Conservation (phyloP, 305 asterid species). For the Solanum hybrid region DNA sequence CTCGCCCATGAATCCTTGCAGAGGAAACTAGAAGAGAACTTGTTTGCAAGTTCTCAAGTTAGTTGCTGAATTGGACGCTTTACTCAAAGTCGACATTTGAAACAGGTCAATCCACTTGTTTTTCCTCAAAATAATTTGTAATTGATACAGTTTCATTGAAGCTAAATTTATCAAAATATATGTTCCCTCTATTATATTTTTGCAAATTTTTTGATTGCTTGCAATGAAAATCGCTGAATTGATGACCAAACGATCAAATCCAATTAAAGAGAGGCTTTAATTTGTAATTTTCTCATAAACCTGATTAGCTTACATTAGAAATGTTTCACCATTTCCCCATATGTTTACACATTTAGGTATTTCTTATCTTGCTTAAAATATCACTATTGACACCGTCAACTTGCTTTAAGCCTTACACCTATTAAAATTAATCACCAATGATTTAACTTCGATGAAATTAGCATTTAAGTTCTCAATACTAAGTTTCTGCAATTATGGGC, state of each 20-base stretch:
- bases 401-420: not conserved
- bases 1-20: not conserved
- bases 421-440: not conserved
- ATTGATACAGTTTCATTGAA: not conserved
- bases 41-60: conserved; percentile 31
- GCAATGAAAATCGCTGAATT: conserved; percentile 18
- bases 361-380: not conserved
- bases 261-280: conserved; percentile 25
- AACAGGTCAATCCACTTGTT: conserved; percentile 21
- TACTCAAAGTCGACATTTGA: conserved; percentile 19
- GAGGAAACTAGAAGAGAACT: conserved; percentile 8
- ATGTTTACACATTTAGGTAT: not conserved
- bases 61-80: conserved; percentile 32
- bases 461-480: not conserved
- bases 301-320: not conserved
- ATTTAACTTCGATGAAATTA: not conserved
- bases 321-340: not conserved
- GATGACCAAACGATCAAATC: not conserved
- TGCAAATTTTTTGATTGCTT: conserved; percentile 6
- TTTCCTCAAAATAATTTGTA: not conserved
- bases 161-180: not conserved
- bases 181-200: not conserved
- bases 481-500: not conserved
- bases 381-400: not conserved
- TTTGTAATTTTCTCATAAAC: conserved; percentile 15